A percentile compares a stretch with the other conserved stretches of the same genome.
Evolutionary conservation across 441 rosid genomes (phyloP).

Genomic region (Populus hybrid): DNA sequence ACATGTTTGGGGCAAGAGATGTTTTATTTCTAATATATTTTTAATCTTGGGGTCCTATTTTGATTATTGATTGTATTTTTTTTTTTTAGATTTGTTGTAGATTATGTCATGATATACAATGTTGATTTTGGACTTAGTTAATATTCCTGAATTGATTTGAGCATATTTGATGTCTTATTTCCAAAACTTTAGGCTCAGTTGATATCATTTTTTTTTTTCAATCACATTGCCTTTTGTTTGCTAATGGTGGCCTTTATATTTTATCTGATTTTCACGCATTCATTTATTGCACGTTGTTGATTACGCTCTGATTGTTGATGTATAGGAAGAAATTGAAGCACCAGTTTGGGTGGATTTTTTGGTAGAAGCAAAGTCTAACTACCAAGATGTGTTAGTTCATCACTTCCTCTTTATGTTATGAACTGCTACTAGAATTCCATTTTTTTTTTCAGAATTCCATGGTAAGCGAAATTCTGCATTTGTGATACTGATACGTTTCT

Average conservation of each 20-base stretch:
- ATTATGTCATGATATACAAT: neutral
- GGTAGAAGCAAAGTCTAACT: conserved; percentile 24
- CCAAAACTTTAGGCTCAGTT: neutral
- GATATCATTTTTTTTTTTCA: neutral
- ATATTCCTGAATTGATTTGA: neutral
- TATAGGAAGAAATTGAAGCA: conserved; percentile 66
- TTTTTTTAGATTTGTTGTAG: neutral
- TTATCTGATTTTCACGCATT: neutral
- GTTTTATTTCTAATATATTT: neutral
- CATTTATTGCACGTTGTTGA: neutral
- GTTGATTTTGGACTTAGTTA: neutral
- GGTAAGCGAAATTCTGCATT: neutral
- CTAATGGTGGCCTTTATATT: neutral
- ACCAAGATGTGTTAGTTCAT: conserved; percentile 34
- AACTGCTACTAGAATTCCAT: neutral
- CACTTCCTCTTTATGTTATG: neutral
- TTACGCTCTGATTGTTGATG: conserved; percentile 4
- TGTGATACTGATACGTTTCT: neutral
- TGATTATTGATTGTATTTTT: neutral
- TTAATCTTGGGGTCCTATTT: neutral
- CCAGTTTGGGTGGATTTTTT: conserved; percentile 69
- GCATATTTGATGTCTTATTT: neutral
- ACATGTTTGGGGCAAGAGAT: neutral
- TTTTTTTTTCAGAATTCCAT: neutral
- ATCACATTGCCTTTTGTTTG: neutral